Evolutionary conservation across 805 yeast genomes (phyloP).

Genomic region (Brettanomyces anomalus): DNA sequence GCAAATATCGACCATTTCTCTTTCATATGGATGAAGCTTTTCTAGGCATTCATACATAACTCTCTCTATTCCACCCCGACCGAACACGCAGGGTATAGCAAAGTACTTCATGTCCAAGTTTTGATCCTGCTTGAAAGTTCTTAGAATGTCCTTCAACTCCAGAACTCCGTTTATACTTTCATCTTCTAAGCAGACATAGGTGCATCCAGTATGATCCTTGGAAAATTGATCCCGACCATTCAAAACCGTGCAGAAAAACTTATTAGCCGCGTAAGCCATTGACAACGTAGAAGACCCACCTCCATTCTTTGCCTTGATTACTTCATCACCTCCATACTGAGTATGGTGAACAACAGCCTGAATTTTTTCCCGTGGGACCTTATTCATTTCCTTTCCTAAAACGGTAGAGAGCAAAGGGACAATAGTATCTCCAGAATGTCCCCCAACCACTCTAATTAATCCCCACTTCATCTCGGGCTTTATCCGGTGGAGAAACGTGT

Average conservation of each 20-base stretch:
- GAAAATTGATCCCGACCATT: slow-evolving; percentile 26
- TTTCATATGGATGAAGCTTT: slow-evolving; percentile 42
- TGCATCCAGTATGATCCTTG: slow-evolving; percentile 58
- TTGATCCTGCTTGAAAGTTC: slow-evolving; percentile 3
- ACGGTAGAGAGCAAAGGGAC: slow-evolving; percentile 66
- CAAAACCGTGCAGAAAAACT: slow-evolving; percentile 50
- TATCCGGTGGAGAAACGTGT: slow-evolving; percentile 45
- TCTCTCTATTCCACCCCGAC: slow-evolving; percentile 44
- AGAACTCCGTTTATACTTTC: slow-evolving; percentile 44
- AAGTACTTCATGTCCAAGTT: slow-evolving; percentile 32
- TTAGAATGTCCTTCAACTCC: slow-evolving; percentile 33
- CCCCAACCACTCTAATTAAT: slow-evolving; percentile 72
- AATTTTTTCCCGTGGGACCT: slow-evolving; percentile 27
- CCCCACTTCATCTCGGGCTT: slow-evolving; percentile 1
- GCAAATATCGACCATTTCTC: slow-evolving; percentile 44
- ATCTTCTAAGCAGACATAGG: slow-evolving; percentile 43
- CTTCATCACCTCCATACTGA: slow-evolving; percentile 96
- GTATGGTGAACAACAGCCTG: slow-evolving; percentile 71
- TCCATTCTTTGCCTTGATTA: slow-evolving; percentile 88
- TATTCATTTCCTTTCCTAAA: slow-evolving; percentile 20
- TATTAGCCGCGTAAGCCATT: slow-evolving; percentile 88
- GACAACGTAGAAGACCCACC: slow-evolving; percentile 91
- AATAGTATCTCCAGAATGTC: slow-evolving; percentile 92
- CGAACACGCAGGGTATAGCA: slow-evolving; percentile 54
- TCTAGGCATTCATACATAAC: slow-evolving; percentile 47